Conservation (phyloP, 352 stramenopile genomes). For the Pythium monospermum region DNA sequence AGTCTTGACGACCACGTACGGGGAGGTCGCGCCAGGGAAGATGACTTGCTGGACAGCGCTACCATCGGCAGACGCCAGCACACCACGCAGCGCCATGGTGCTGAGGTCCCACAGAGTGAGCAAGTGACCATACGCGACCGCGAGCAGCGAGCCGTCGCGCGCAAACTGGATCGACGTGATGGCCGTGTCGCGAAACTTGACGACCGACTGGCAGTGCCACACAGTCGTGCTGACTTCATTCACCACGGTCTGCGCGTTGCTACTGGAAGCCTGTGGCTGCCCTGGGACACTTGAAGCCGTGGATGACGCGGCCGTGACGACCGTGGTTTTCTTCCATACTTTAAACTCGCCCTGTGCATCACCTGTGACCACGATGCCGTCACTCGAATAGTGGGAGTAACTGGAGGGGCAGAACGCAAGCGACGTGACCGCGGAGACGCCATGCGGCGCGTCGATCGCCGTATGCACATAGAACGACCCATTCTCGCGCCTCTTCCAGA, state of each 20-base stretch:
- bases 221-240: constrained; percentile 20
- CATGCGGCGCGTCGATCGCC: constrained; percentile 74
- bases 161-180: constrained; percentile 72
- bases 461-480: constrained; percentile 79
- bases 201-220: constrained; percentile 79
- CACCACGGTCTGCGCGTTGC: constrained; percentile 5
- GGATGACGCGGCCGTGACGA: constrained; percentile 14
- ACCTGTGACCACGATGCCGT: constrained; percentile 53
- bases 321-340: constrained; percentile 59
- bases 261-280: constrained; percentile 4
- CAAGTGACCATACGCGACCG: constrained; percentile 73
- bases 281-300: background rate
- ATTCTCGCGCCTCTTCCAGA: constrained; percentile 72
- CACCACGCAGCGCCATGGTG: constrained; percentile 67
- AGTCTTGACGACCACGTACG: constrained; percentile 63
- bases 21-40: constrained; percentile 53
- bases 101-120: constrained; percentile 83
- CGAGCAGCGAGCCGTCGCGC: constrained; percentile 74
- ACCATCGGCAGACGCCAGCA: constrained; percentile 65
- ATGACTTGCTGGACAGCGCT: constrained; percentile 43
- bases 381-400: constrained; percentile 9
- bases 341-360: constrained; percentile 75
- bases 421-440: constrained; percentile 37
- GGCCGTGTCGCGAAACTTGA: constrained; percentile 62
- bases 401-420: constrained; percentile 47